These are phyloP conservation scores for Stylonectria norvegica DNA, from an alignment of 2,329 filamentous ascomycete genomes.

Conservation along the genomic window DNA sequence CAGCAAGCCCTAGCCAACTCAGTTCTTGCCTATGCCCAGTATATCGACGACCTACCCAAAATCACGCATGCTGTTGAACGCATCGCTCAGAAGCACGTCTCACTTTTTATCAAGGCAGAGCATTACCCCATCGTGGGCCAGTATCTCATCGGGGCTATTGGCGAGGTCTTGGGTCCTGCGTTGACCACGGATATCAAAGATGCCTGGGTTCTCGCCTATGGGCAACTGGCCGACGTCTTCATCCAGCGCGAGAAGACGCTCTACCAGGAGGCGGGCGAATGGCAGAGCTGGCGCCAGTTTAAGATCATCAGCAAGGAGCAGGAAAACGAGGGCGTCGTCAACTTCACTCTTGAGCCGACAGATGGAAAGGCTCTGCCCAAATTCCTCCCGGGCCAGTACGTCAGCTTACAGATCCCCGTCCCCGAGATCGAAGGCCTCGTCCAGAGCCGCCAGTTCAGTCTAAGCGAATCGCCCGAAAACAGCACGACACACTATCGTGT, in stretches of 20 bases:
- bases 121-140: constrained; percentile 70
- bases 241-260: constrained; percentile 61
- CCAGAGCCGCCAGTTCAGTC: constrained; percentile 73
- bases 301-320: constrained; percentile 56
- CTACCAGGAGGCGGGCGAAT: constrained; percentile 49
- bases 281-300: constrained; percentile 51
- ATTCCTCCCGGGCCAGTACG: constrained; percentile 70
- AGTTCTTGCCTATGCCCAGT: constrained; percentile 67
- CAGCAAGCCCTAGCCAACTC: constrained; percentile 65
- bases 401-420: constrained; percentile 62
- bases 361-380: constrained; percentile 55
- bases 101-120: constrained; percentile 64
- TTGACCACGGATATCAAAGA: constrained; percentile 64
- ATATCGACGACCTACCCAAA: constrained; percentile 66
- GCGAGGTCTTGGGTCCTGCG: constrained; percentile 62
- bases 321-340: constrained; percentile 60
- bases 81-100: constrained; percentile 74
- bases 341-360: constrained; percentile 64
- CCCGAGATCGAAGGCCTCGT: constrained; percentile 55
- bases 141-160: constrained; percentile 65
- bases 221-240: constrained; percentile 67
- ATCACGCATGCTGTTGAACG: constrained; percentile 58
- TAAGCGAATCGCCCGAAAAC: constrained; percentile 55
- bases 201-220: constrained; percentile 71
- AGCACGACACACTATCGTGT: constrained; percentile 63